Conservation (phyloP, 2,329 filamentous ascomycete genomes). For the Cadophora sp. region DNA sequence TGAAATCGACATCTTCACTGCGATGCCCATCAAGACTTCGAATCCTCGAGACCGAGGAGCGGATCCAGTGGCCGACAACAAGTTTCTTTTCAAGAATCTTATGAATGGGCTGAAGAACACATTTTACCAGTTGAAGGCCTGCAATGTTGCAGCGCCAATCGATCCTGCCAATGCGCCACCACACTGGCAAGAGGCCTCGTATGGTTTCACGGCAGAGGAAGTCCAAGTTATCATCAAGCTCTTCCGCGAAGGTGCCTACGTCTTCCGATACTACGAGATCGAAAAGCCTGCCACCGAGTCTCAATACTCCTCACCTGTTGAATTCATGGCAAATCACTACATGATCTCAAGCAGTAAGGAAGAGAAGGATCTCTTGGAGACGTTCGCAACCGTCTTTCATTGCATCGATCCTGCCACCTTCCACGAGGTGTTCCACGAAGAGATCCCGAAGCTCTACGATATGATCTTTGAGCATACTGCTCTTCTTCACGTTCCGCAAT, state of each 20-base stretch:
- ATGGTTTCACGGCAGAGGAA: constrained; percentile 96
- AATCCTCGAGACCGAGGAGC: constrained; percentile 88
- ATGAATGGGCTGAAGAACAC: constrained; percentile 96
- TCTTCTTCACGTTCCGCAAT: constrained; percentile 93
- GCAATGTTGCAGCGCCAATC: constrained; percentile 77
- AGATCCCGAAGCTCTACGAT: constrained; percentile 95
- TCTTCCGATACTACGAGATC: constrained; percentile 96
- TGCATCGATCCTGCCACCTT: constrained; percentile 98
- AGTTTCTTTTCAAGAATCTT: constrained; percentile 95
- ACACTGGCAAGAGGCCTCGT: constrained; percentile 96
- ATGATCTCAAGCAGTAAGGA: constrained; percentile 94
- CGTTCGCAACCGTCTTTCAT: constrained; percentile 97
- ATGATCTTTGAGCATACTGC: constrained; percentile 98
- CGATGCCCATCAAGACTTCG: constrained; percentile 94
- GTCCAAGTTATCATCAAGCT: constrained; percentile 96
- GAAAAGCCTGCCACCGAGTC: constrained; percentile 78
- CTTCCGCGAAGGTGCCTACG: constrained; percentile 93
- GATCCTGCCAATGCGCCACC: constrained; percentile 80
- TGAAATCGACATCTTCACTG: constrained; percentile 95
- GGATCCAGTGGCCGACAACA: constrained; percentile 94
- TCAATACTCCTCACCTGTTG: constrained; percentile 80
- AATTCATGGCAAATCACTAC: constrained; percentile 93
- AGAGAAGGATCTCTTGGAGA: constrained; percentile 96
- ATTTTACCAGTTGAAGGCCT: constrained; percentile 92
- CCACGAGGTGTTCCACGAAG: constrained; percentile 96